Percentiles rank a stretch among this genome's conserved stretches.
Evolutionary conservation across 306 rosid genomes (phyloP).

Genomic region (Dicorynia guianensis): DNA sequence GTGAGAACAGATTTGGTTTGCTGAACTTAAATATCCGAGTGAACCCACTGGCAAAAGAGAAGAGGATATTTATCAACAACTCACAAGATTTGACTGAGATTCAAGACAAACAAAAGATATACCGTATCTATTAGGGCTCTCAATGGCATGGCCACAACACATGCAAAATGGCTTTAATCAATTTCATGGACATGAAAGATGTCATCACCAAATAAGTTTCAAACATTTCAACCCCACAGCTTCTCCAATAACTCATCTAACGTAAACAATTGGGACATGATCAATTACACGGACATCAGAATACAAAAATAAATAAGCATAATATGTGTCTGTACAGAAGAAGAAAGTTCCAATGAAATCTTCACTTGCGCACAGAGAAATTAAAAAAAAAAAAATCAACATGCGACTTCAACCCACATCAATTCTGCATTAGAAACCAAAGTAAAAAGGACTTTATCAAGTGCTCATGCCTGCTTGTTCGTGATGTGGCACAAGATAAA

Average conservation of each 20-base stretch:
- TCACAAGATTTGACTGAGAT: conserved; percentile 8
- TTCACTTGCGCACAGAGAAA: neutral
- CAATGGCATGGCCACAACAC: neutral
- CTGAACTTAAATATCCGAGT: conserved; percentile 89
- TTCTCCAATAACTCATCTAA: neutral
- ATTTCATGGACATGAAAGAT: neutral
- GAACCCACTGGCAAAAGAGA: conserved; percentile 70
- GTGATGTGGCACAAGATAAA: conserved; percentile 2
- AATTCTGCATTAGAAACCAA: neutral
- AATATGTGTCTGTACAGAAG: neutral
- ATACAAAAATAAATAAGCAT: neutral
- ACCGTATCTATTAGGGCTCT: neutral
- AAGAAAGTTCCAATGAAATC: neutral
- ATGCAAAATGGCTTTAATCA: neutral
- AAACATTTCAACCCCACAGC: conserved; percentile 2
- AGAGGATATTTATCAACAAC: conserved; percentile 28
- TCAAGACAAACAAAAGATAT: conserved; percentile 11
- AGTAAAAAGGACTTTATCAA: neutral
- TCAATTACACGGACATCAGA: conserved; percentile 4
- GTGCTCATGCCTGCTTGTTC: conserved; percentile 3
- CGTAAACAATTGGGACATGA: conserved; percentile 7
- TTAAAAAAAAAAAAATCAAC: neutral
- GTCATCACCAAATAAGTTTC: neutral
- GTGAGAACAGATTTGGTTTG: conserved; percentile 64
- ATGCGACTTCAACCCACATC: neutral